Evolutionary conservation across 2,329 filamentous ascomycete species (phyloP), one percentile per base, ranked within the genome.

Genomic region (Chrysoporthe cubensis): DNA sequence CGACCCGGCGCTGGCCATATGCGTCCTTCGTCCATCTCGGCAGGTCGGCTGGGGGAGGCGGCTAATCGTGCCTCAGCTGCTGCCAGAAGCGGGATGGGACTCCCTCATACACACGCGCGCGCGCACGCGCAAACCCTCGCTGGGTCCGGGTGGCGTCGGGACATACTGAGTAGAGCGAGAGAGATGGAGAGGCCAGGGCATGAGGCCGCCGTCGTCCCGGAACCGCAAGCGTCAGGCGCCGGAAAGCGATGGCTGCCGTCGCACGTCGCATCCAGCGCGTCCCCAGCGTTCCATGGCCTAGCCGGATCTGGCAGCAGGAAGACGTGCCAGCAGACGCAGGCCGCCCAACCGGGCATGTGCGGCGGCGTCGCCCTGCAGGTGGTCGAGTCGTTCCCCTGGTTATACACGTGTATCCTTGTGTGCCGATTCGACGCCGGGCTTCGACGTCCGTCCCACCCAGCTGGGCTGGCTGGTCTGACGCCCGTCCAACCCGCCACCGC

Each of bases 281-380:
- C 50, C 26, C 26, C 21, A 54, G 32, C 16, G 50, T 54, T 54
- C 50, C 50, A 54, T 16, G 16, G 26, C 5, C 50, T 54, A 54
- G 50, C 50, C 50, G 16, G 50, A 54, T 54, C 32, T 34, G 50
- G 50, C 50, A 54, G 50, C 50, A 54, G 50, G 50, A 32, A 26
- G 50, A 32, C 16, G 50, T 54, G 50, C 50, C 50, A 54, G 32
- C 50, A 32, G 16, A 34, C 50, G 21, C 26, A 14, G 1, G 3
- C 50, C 26, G 21, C 11, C 50, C 50, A 34, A 54, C 21, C 50
- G 32, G 50, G 50, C 50, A 54, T 54, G 50, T 54, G 50, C 50
- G 50, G 50, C 50, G 50, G 21, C 26, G n/a, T 13, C 32, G 21
- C 7, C 26, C 50, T 34, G 50, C 50, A 32, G 50, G 48, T 52